These are phyloP conservation scores for Juncus effusus DNA, from an alignment of 176 grass and related monocot genomes.

Conservation along the genomic window DNA sequence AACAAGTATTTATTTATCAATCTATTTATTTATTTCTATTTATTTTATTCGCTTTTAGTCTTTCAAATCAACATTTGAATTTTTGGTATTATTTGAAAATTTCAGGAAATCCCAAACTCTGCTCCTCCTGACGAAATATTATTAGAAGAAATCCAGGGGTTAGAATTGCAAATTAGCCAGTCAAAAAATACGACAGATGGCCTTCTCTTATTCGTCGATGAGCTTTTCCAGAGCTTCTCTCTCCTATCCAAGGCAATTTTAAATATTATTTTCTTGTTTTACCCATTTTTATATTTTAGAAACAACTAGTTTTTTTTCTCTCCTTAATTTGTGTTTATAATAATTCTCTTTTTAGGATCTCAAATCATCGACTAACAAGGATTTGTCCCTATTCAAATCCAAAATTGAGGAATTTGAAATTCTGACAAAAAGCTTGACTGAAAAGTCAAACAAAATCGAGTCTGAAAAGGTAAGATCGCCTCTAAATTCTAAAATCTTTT, in stretches of 20 bases:
- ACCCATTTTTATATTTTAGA: slow-evolving; percentile 10
- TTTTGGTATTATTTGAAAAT: slow-evolving; percentile 25
- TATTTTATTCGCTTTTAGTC: too few relatives aligned
- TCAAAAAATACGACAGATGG: slow-evolving; percentile 46
- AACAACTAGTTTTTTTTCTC: slow-evolving; percentile 13
- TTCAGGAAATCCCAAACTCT: slow-evolving; percentile 44
- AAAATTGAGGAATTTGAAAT: slow-evolving; percentile 45
- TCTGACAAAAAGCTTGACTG: slow-evolving; percentile 33
- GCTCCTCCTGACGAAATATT: slow-evolving; percentile 23
- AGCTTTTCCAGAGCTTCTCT: slow-evolving; percentile 45
- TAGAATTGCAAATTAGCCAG: slow-evolving; percentile 45
- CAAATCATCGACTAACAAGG: slow-evolving; percentile 45
- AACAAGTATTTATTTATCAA: slow-evolving; percentile 33
- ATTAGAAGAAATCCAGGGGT: slow-evolving; percentile 35
- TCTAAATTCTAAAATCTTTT: too few relatives aligned
- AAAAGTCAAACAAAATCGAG: slow-evolving; percentile 58
- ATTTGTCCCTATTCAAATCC: slow-evolving; percentile 37
- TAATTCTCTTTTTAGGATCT: slow-evolving; percentile 44
- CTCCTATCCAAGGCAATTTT: slow-evolving; percentile 32
- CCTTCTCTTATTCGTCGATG: slow-evolving; percentile 60
- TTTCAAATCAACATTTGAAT: too few relatives aligned
- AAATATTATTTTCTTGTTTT: slow-evolving; percentile 41
- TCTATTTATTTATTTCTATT: slow-evolving; percentile 24
- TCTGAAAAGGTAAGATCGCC: slow-evolving; percentile 57
- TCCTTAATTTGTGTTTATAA: not conserved